Conservation (phyloP, 768 basidiomycete genomes). For the Dacryopinax spathularia region DNA sequence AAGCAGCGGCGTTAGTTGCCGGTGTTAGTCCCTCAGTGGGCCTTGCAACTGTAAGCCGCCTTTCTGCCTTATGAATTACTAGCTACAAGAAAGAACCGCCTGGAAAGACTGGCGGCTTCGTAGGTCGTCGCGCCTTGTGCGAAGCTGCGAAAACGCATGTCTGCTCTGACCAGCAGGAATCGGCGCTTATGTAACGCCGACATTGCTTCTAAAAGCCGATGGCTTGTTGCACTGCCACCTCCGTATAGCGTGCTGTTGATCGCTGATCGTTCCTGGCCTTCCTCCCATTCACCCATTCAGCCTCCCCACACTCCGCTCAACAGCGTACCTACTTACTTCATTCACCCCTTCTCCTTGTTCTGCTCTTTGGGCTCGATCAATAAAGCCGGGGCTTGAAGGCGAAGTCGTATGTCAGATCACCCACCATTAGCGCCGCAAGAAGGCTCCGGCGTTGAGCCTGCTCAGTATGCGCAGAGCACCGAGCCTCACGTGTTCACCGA, state of each 20-base stretch:
- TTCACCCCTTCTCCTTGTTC: background rate
- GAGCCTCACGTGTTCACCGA: constrained; percentile 66
- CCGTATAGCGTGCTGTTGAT: background rate
- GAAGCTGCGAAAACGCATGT: too few species aligned
- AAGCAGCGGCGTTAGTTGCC: too few species aligned
- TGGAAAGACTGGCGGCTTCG: too few species aligned
- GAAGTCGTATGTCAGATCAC: background rate
- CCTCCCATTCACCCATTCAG: background rate
- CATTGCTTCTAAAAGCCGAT: background rate
- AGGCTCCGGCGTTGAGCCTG: background rate
- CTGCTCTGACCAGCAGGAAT: background rate
- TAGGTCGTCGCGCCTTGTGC: too few species aligned
- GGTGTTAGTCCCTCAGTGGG: too few species aligned
- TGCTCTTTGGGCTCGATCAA: too few species aligned
- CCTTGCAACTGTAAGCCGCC: too few species aligned
- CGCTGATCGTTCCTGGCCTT: background rate
- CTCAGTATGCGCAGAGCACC: background rate
- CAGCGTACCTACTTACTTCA: background rate
- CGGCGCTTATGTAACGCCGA: background rate
- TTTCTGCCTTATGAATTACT: too few species aligned
- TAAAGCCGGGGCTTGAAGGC: too few species aligned
- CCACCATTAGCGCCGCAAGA: constrained; percentile 1
- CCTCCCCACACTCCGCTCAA: background rate
- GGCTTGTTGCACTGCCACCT: background rate
- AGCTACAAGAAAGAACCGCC: too few species aligned